These are phyloP conservation scores for Fonsecaea nubica DNA, from an alignment of 2,329 filamentous ascomycete genomes.

Conservation along the genomic window DNA sequence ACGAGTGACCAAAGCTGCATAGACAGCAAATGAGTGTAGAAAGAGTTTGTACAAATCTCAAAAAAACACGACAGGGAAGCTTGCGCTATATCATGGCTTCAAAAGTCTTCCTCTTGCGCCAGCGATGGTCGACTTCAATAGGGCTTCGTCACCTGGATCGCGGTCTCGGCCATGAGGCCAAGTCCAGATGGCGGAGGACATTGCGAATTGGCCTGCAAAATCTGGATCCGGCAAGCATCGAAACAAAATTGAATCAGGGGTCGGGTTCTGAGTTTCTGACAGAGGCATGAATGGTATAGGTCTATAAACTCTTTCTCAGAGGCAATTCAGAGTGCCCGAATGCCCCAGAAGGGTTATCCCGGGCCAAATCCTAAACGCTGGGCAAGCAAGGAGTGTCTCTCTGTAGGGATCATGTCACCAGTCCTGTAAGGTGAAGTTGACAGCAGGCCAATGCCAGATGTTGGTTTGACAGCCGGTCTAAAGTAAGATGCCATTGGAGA, in stretches of 20 bases:
- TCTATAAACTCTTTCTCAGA: neutral
- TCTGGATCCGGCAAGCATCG: neutral
- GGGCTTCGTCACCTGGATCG: constrained; percentile 18
- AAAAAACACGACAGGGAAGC: neutral
- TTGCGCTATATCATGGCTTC: constrained; percentile 7
- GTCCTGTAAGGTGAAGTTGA: neutral
- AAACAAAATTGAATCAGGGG: constrained; percentile 19
- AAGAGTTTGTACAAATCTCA: constrained; percentile 5
- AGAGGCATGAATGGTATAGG: neutral
- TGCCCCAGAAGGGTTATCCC: neutral
- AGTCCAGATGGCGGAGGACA: neutral
- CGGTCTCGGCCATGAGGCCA: constrained; percentile 17
- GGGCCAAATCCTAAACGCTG: neutral
- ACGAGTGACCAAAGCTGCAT: constrained; percentile 16
- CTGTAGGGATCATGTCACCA: neutral
- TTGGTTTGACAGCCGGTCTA: neutral
- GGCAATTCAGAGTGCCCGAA: neutral
- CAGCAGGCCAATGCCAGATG: neutral
- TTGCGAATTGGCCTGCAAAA: constrained; percentile 5
- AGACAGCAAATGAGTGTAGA: constrained; percentile 8
- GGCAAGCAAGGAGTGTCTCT: neutral
- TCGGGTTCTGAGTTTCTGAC: neutral
- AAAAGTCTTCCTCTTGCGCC: neutral
- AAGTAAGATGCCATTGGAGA: neutral
- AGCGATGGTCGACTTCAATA: too few relatives aligned